phyloP scores from a whole-genome alignment of 2,329 filamentous ascomycete genomes.

The Fusarium lyarnte region DNA sequence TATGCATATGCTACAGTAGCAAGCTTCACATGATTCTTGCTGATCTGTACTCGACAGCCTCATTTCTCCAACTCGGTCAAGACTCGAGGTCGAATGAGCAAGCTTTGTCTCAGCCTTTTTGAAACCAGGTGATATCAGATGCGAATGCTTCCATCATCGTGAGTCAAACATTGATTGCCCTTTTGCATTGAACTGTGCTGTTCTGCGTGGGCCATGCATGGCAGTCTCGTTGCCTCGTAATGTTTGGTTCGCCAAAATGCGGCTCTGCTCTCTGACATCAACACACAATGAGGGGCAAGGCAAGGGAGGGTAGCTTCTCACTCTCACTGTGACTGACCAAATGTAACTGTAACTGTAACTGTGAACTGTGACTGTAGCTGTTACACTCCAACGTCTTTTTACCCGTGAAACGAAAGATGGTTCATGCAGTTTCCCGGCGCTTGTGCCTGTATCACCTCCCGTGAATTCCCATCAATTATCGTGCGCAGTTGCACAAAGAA shows the following conservation, averaged over 20 bases:
- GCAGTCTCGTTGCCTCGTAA: not conserved
- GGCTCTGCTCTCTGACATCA: conserved; percentile 1
- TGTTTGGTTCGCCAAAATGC: conserved; percentile 11
- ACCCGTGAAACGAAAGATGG: not conserved
- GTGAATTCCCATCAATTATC: not conserved
- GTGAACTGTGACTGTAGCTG: not conserved
- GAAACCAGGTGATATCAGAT: conserved; percentile 3
- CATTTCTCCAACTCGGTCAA: not conserved
- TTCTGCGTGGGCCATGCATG: not conserved
- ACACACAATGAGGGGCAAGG: not conserved
- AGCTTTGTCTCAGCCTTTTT: not conserved
- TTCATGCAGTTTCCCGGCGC: not conserved
- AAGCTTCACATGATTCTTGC: not conserved
- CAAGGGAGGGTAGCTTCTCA: not conserved
- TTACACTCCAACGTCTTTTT: not conserved
- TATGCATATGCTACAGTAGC: not conserved
- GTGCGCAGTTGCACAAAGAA: not conserved
- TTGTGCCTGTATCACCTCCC: not conserved
- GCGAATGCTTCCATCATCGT: not conserved
- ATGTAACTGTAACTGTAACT: not conserved
- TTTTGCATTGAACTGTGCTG: not conserved
- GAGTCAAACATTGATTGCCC: not conserved
- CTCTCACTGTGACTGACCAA: not conserved
- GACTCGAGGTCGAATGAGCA: not conserved
- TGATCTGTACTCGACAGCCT: not conserved